Base-by-base conservation (phyloP, 164 flowering plant species). In the Kingdonia uniflora region DNA sequence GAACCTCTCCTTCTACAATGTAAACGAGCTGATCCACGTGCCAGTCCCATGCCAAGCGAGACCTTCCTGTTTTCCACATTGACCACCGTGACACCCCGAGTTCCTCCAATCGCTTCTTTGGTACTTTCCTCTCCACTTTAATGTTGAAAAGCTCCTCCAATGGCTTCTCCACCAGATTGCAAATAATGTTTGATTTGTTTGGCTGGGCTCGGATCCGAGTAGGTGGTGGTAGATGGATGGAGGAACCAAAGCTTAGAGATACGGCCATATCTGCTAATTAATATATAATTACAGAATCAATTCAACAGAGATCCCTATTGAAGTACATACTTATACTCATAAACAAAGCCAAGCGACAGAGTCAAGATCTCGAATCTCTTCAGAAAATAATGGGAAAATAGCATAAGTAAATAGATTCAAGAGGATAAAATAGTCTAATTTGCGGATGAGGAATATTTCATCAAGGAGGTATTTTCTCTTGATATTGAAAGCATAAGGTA, bases 21-120 rank as follows among this genome's bases (percentile, higher is more conserved):
- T 80, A 86, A 24, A 86, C 88, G 45, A 83, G 58, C 63, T 86
- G 95, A 52, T 83, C 91, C 3, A 72, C 91, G 51, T 86, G 95
- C 91, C 95, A 86, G 62, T 78, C 86, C 91, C 91, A 83, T 0
- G 86, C 74, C 46, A 86, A 51, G 58, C 55, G 68, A 61, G 80
- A 78, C 57, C 83, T 86, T 13, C 88, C 84, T 0, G 86, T 81
- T 58, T 81, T 86, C 95, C 95, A 86, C 21, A 64, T 54, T 13
- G 91, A 86, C 95, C 95, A 81, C 39, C 65, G 65, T 14, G 84
- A 76, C 8, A 78, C 80, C 10, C 78, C 82, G 0, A 86, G 87
- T 78, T 81, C 73, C 19, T 54, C 65, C 37, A 83, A 63, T 12
- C 95, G 51, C 55, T 80, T 65, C 16, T 62, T 42, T 1, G 86